Base-by-base conservation (phyloP, 2,329 filamentous ascomycete genomes). In the Xylaria sp. region DNA sequence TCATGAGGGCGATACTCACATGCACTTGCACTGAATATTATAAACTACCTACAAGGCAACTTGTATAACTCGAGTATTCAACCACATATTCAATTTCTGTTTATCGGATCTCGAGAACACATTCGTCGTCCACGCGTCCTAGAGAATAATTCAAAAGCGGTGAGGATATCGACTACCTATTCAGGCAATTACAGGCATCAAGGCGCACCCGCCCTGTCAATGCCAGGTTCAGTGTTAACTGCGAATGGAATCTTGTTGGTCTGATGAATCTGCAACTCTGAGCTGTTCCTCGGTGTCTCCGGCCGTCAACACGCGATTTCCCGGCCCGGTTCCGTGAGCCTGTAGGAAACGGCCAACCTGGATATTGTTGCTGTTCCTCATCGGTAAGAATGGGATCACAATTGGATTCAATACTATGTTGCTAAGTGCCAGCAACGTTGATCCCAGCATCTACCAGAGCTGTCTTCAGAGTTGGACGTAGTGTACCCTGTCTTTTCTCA, bases 181-280 rank as follows among this genome's bases (percentile, higher is more conserved):
- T 58, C 44, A 40, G 53, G 62, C 9, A 58, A 31, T 56, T 56
- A 13, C 28, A 56, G 51, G 51, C 51, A 53, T 33, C 49, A 56
- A 56, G 31, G 51, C 13, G 38, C 31, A 9, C n/a, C 5, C 31
- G 51, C 33, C n/a, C 33, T 20, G n/a, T 36, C 51, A 31, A 17
- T 36, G 17, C 17, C 33, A 26, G 56, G 44, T 46, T 65, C 26
- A 36, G 46, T 60, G 57, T 65, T 31, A 23, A 42, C 28, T 42
- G 56, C 42, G 23, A 49, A 57, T 40, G 38, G 23, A 51, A 66
- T 40, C 59, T 48, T 65, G 48, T n/a, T 62, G 20, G 59, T 44
- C 46, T 58, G 51, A 44, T 66, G 51, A 58, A 42, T 40, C 42
- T 66, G 64, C 64, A 66, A 59, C 64, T 62, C 11, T 40, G 28